A percentile compares a stretch with the other conserved stretches of the same genome.
These are phyloP conservation scores for Stachybotrys chlorohalonatus DNA, from an alignment of 2,329 filamentous ascomycete genomes.

Conservation along the genomic window DNA sequence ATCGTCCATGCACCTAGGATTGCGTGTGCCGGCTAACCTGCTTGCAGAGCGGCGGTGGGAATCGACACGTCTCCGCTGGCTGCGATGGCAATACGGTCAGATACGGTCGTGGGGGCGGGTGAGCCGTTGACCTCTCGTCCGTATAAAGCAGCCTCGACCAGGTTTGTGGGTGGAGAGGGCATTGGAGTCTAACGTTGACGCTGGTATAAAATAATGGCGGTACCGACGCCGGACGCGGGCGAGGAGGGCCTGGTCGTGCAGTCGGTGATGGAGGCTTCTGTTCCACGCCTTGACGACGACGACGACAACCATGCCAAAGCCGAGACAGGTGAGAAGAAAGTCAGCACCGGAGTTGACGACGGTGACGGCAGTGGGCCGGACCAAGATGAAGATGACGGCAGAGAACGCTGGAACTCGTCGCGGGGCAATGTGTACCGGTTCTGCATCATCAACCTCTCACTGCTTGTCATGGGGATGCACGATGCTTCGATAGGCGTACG, in stretches of 20 bases:
- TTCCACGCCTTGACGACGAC: neutral
- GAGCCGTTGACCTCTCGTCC: neutral
- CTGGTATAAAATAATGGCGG: neutral
- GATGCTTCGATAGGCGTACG: constrained; percentile 50
- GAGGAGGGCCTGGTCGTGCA: neutral
- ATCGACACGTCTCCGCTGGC: neutral
- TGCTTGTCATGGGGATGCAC: constrained; percentile 59
- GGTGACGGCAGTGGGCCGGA: neutral
- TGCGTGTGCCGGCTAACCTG: neutral
- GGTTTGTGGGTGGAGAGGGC: neutral
- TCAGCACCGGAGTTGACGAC: no score
- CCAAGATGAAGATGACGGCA: constrained; percentile 25
- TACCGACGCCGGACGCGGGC: neutral
- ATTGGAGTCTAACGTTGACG: neutral
- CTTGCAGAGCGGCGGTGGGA: neutral
- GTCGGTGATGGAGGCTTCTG: neutral
- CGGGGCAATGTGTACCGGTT: constrained; percentile 49
- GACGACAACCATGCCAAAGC: neutral
- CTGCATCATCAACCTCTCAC: constrained; percentile 48
- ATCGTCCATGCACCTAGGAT: no score
- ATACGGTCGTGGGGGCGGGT: neutral
- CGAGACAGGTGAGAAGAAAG: neutral
- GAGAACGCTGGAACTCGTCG: constrained; percentile 49
- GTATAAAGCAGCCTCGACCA: neutral
- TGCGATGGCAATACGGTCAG: neutral